These are phyloP conservation scores for Emmonsiellopsis sp. DNA, from an alignment of 2,329 filamentous ascomycete genomes.

Conservation along the genomic window DNA sequence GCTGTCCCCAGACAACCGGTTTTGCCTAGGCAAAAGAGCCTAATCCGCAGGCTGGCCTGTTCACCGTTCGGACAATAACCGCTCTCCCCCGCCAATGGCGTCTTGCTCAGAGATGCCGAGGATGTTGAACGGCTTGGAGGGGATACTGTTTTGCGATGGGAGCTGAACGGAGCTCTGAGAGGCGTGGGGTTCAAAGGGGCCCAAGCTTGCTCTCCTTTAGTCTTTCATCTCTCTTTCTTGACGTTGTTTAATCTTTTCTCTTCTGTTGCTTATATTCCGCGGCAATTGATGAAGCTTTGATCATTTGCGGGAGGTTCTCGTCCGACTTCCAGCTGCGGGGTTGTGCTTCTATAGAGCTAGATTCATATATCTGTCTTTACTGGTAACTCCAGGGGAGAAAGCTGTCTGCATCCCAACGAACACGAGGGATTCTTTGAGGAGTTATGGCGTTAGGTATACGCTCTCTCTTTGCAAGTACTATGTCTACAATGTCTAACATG, in stretches of 20 bases:
- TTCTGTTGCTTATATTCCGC: too few relatives aligned
- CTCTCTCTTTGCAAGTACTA: background rate
- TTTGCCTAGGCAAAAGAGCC: conserved; percentile 2
- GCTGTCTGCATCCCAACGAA: background rate
- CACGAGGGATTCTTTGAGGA: background rate
- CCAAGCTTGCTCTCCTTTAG: too few relatives aligned
- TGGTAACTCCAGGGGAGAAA: background rate
- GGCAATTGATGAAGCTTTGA: too few relatives aligned
- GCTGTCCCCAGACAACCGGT: background rate
- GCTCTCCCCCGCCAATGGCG: background rate
- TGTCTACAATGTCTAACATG: background rate
- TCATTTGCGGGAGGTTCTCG: too few relatives aligned
- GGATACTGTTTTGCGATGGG: background rate
- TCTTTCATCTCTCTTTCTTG: too few relatives aligned
- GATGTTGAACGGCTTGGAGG: background rate
- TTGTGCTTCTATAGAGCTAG: too few relatives aligned
- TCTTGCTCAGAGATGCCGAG: background rate
- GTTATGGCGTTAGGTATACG: conserved; percentile 9
- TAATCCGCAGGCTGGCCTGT: background rate
- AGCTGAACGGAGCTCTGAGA: background rate
- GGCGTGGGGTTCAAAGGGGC: too few relatives aligned
- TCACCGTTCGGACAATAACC: background rate
- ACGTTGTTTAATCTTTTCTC: too few relatives aligned
- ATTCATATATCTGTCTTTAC: too few relatives aligned
- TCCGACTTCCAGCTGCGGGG: too few relatives aligned